A percentile compares a stretch with the other conserved stretches of the same genome.
These are phyloP conservation scores for Boletus nobilissimus DNA, from an alignment of 1,284 basidiomycete genomes.

Conservation along the genomic window DNA sequence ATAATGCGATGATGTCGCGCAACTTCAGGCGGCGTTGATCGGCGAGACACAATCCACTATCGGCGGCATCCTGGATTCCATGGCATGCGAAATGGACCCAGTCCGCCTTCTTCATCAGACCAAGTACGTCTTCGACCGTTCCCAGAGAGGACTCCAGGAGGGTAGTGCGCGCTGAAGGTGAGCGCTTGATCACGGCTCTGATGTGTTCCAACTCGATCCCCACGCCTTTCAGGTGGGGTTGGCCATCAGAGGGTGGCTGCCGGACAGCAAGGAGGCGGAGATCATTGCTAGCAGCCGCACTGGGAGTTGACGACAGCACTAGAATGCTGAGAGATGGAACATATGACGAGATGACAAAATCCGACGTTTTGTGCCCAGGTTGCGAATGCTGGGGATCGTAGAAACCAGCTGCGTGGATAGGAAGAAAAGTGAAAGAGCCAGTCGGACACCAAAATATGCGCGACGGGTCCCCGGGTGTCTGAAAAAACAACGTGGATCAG, in stretches of 20 bases:
- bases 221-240: slow-evolving; percentile 13
- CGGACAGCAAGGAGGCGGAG: slow-evolving; percentile 18
- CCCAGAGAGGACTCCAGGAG: slow-evolving; percentile 22
- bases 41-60: slow-evolving; percentile 2
- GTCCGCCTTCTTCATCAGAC: slow-evolving; percentile 18
- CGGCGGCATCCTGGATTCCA: neutral
- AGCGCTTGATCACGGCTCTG: neutral
- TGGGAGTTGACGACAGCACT: too few species aligned
- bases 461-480: neutral
- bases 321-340: slow-evolving; percentile 21
- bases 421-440: slow-evolving; percentile 24
- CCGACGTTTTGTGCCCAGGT: slow-evolving; percentile 17
- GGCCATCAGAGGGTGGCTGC: slow-evolving; percentile 24
- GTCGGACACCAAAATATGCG: slow-evolving; percentile 32
- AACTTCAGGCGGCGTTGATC: neutral
- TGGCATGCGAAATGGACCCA: slow-evolving; percentile 26
- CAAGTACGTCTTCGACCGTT: slow-evolving; percentile 23
- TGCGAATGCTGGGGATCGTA: neutral
- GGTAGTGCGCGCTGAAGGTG: neutral
- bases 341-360: slow-evolving; percentile 26
- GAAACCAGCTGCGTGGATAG: slow-evolving; percentile 27
- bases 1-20: neutral
- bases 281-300: neutral
- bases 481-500: neutral
- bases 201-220: neutral